Evolutionary conservation across 208 protist genomes (phyloP), one percentile per base, ranked within the genome.

Genomic region (Wallacemonas sp.): DNA sequence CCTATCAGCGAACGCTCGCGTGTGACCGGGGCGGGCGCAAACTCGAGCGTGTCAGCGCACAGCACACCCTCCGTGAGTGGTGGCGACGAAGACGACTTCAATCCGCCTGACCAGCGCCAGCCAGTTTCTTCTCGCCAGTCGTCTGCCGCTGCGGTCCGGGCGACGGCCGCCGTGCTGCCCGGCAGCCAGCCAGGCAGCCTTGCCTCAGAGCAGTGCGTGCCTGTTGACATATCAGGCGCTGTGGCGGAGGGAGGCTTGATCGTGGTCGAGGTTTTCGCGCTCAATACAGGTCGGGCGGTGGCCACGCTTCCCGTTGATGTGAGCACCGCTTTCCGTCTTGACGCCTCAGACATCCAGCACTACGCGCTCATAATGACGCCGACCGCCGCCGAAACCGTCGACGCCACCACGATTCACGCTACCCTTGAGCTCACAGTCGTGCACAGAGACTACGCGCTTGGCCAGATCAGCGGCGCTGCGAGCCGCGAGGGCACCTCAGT

Each of bases 361-460:
- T 79, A 71, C 63, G 67, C 59, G 27, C 30, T 74, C 30, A 21
- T 75, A 13, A 26, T 79, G 29, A 61, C 59, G 1, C 68, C 73
- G 3, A 34, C 15, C 3, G 52, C 50, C 26, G 36, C 27, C 3
- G 66, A 68, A 29, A 48, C 39, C 32, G 52, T 68, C 24, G 45
- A 53, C 26, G 66, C 53, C 33, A 67, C 30, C 5, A 72, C 73
- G 13, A 53, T 80, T 30, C 62, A 81, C 63, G 78, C 55, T 17
- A 66, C 81, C 17, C 50, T 84, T 22, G 73, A 84, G 63, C 61
- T 84, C 26, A 59, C 62, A 3, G 62, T 67, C 21, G 50, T 64
- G n/a, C 50, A 44, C 15, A 27, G 15, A 17, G 48, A 37, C 30
- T 54, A 34, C 27, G 21, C 27, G 9, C 33, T 42, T n/a, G 61